These are phyloP conservation scores for Carex sylvatica DNA, from an alignment of 202 grass and related monocot genomes.

Conservation along the genomic window DNA sequence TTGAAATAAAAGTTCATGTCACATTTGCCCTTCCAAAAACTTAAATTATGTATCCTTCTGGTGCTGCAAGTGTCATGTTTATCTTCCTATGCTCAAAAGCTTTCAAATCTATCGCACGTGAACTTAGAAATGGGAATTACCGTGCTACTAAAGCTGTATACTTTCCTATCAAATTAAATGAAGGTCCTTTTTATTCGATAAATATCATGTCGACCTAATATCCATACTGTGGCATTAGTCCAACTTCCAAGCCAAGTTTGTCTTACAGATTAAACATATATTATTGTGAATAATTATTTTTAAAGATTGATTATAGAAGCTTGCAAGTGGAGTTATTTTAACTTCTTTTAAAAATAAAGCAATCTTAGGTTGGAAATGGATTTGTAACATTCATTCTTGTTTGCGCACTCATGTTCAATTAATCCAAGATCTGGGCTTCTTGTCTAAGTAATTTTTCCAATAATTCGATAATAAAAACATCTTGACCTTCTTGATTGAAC, in stretches of 20 bases:
- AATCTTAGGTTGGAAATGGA: not conserved
- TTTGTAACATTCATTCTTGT: not conserved
- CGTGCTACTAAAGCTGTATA: not conserved
- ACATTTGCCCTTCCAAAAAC: not conserved
- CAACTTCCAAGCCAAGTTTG: not conserved
- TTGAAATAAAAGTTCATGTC: not conserved
- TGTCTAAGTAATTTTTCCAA: not conserved
- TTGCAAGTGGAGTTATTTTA: not conserved
- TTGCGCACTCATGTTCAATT: not conserved
- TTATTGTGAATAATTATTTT: not conserved
- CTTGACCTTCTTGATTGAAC: not conserved
- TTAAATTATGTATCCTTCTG: not conserved
- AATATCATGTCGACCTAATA: not conserved
- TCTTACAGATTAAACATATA: not conserved
- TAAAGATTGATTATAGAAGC: not conserved
- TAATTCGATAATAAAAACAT: not conserved
- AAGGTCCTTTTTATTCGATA: not conserved
- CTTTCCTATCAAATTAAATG: not conserved
- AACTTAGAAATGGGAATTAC: not conserved
- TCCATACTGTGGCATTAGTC: not conserved
- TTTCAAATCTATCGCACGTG: not conserved
- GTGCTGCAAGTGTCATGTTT: not conserved
- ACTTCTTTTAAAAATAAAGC: not conserved
- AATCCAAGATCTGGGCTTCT: not conserved
- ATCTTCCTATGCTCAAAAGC: not conserved